Evolutionary conservation across 371 early-diverging fungal species (phyloP), one percentile per base, ranked within the genome.

Genomic region (Circinella umbellata): DNA sequence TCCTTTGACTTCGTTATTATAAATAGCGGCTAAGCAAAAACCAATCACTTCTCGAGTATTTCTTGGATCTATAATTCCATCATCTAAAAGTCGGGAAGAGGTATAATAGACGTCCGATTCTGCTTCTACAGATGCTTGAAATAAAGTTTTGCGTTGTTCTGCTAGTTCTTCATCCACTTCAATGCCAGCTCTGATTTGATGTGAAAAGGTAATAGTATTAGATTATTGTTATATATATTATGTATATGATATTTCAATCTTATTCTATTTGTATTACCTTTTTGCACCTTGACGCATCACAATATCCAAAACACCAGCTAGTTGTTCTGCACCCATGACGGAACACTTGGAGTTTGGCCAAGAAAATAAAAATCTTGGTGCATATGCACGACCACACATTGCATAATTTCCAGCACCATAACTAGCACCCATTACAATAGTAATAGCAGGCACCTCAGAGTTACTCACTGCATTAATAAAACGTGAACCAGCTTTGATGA

Each of bases 371-470:
- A 92, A 92, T 57, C 57, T 57, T 6, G 93, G 91, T 47, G 88
- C 86, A 73, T 91, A 92, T 9, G 91, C 88, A 11, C 93, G 83
- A 37, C 93, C 93, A 55, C 85, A 82, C 92, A 92, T 91, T 62
- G 93, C 93, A 73, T 91, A 92, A 75, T 92, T 92, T 15, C 93
- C 93, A 8, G 93, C 93, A 63, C 93, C 93, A 61, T 91, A 92
- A 67, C 87, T 87, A 38, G 91, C 91, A 8, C 91, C 93, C 85
- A 92, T 89, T 72, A 91, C 82, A 61, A 92, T 86, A 9, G 93
- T 88, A 62, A 92, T 90, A 38, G 89, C 88, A 10, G 93, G 93
- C 7, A 92, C 93, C 46, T 79, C 72, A 3, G 88, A 86, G 68
- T 92, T 92, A 61, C 90, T 86, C 10, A 92, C 89, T 20, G 93